A percentile compares a stretch with the other conserved stretches of the same genome.
Evolutionary conservation across 148 eudicot genomes (phyloP).

Genomic region (Heliamphora exappendiculata): DNA sequence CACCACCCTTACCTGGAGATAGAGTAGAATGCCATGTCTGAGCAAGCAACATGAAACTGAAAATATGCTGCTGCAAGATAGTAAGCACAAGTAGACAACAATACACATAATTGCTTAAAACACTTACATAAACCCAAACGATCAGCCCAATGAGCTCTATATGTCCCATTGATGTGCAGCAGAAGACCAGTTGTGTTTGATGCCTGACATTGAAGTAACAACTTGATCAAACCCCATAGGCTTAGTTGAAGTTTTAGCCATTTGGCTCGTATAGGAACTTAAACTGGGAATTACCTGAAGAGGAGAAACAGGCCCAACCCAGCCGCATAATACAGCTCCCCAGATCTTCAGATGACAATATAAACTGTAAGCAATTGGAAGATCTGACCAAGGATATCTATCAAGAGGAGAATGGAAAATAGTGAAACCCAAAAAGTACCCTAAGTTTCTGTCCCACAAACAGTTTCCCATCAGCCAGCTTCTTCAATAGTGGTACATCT

Average conservation of each 20-base stretch:
- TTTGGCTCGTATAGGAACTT: background rate
- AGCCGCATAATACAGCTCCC: slow-evolving; percentile 78
- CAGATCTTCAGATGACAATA: slow-evolving; percentile 62
- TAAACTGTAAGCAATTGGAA: slow-evolving; percentile 23
- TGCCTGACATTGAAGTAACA: slow-evolving; percentile 39
- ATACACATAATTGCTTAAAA: background rate
- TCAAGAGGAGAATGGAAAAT: background rate
- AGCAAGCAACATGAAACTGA: slow-evolving; percentile 10
- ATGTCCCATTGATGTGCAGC: slow-evolving; percentile 86
- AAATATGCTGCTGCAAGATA: slow-evolving; percentile 12
- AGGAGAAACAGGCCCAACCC: slow-evolving; percentile 87
- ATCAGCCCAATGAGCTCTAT: slow-evolving; percentile 89
- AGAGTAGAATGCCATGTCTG: background rate
- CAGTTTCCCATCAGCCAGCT: slow-evolving; percentile 60
- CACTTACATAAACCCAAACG: slow-evolving; percentile 89
- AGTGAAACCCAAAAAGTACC: slow-evolving; percentile 32
- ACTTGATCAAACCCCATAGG: slow-evolving; percentile 3
- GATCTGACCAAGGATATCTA: background rate
- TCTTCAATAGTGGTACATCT: slow-evolving; percentile 55
- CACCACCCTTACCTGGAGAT: slow-evolving; percentile 49
- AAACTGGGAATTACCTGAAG: slow-evolving; percentile 48
- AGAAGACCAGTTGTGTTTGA: slow-evolving; percentile 37
- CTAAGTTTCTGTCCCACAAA: slow-evolving; percentile 90
- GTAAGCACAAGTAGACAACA: slow-evolving; percentile 1
- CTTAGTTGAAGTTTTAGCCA: background rate